These are phyloP conservation scores for Taphrina sp. DNA, from an alignment of 1,139 yeast species.

Conservation along the genomic window DNA sequence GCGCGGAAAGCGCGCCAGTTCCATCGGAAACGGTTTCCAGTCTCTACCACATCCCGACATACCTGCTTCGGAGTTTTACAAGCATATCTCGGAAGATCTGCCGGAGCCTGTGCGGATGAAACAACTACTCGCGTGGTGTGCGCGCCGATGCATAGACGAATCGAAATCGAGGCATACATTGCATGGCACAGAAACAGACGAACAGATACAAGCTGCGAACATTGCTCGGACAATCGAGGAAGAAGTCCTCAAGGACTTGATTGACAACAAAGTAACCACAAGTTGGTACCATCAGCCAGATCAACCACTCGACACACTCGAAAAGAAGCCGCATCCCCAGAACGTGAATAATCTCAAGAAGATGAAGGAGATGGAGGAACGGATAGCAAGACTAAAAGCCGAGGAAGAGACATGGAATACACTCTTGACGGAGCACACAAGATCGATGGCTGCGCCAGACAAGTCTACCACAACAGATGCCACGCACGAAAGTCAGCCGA, in stretches of 20 bases:
- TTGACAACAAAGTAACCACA: slow-evolving; percentile 58
- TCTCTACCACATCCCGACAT: slow-evolving; percentile 70
- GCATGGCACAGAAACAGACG: slow-evolving; percentile 20
- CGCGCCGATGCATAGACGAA: slow-evolving; percentile 52
- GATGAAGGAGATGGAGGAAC: slow-evolving; percentile 50
- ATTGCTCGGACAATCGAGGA: slow-evolving; percentile 63
- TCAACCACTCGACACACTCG: slow-evolving; percentile 39
- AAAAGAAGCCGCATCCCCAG: slow-evolving; percentile 55
- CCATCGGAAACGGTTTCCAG: slow-evolving; percentile 68
- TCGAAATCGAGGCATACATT: slow-evolving; percentile 39
- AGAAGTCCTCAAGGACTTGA: slow-evolving; percentile 59
- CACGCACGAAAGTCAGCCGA: not conserved
- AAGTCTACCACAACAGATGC: not conserved
- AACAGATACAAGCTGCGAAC: slow-evolving; percentile 38
- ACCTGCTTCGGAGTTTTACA: slow-evolving; percentile 57
- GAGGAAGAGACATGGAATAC: slow-evolving; percentile 33
- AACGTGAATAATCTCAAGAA: slow-evolving; percentile 54
- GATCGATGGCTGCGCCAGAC: slow-evolving; percentile 27
- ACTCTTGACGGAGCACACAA: slow-evolving; percentile 24
- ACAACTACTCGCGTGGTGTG: slow-evolving; percentile 68
- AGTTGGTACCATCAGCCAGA: slow-evolving; percentile 62
- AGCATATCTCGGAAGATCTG: slow-evolving; percentile 58
- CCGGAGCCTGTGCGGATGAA: slow-evolving; percentile 76
- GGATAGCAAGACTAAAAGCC: slow-evolving; percentile 43
- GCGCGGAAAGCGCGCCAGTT: slow-evolving; percentile 71